Percentiles rank a stretch among this genome's conserved stretches.
phyloP scores from a whole-genome alignment of 1,284 basidiomycete species.

The Takashimella tepidaria region DNA sequence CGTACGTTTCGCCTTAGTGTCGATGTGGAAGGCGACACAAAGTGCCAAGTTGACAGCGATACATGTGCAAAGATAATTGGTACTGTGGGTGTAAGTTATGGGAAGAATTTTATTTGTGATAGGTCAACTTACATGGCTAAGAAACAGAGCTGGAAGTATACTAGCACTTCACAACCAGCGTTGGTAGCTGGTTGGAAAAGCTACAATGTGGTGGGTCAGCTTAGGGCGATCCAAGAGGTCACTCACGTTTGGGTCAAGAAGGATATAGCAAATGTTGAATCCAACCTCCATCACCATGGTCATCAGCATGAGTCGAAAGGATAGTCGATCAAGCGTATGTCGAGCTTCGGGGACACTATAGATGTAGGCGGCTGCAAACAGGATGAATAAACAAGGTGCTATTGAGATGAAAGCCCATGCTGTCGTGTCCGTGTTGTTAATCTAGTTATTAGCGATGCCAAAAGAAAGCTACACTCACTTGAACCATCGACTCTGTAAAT shows the following conservation, averaged over 20 bases:
- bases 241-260: conserved; percentile 2
- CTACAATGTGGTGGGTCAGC: no score
- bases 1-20: conserved; percentile 3
- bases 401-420: neutral
- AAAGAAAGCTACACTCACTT: no score
- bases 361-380: neutral
- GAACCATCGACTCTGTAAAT: no score
- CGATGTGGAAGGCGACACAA: conserved; percentile 3
- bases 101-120: no score
- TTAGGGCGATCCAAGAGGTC: no score
- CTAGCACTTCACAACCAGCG: conserved; percentile 1
- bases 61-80: conserved; percentile 10
- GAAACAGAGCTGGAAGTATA: conserved; percentile 7
- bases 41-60: conserved; percentile 15
- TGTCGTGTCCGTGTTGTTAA: no score
- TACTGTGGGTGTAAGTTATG: no score
- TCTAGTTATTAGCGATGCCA: no score
- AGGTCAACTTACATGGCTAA: conserved; percentile 2
- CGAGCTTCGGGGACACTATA: conserved; percentile 1
- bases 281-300: conserved; percentile 10
- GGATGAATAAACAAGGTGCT: neutral
- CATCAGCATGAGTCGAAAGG: conserved; percentile 10
- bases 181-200: no score
- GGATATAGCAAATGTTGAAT: conserved; percentile 6
- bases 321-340: conserved; percentile 8